Evolutionary conservation across 495 filamentous ascomycete species (phyloP).

Genomic region (Xylaria palmicola): DNA sequence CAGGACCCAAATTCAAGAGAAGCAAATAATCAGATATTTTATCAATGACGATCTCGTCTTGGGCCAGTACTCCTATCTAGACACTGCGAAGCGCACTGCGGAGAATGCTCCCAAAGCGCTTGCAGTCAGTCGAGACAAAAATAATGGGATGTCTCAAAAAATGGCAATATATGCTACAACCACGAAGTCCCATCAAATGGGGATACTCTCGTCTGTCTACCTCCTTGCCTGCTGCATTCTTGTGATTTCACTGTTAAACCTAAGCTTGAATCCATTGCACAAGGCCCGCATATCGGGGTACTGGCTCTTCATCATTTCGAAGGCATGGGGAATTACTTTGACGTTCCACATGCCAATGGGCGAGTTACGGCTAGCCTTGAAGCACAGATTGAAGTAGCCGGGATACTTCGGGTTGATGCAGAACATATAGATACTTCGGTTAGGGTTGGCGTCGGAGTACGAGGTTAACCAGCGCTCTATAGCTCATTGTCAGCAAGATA

Average conservation of each 20-base stretch:
- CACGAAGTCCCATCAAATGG: background rate
- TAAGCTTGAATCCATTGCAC: slow-evolving; percentile 75
- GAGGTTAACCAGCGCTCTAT: slow-evolving; percentile 92
- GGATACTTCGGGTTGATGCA: slow-evolving; percentile 89
- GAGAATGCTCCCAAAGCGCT: background rate
- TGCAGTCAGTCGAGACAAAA: too few species aligned
- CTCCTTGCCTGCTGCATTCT: slow-evolving; percentile 41
- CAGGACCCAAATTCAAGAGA: too few species aligned
- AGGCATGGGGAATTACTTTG: slow-evolving; percentile 82
- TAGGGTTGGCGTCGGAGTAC: slow-evolving; percentile 94
- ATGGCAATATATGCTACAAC: background rate
- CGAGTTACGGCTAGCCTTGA: slow-evolving; percentile 80
- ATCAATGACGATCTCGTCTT: too few species aligned
- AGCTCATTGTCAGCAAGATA: slow-evolving; percentile 30
- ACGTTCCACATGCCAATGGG: slow-evolving; percentile 78
- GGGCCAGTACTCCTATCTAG: too few species aligned
- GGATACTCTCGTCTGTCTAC: slow-evolving; percentile 6
- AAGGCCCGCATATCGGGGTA: slow-evolving; percentile 94
- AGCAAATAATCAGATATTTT: too few species aligned
- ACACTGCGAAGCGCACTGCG: too few species aligned
- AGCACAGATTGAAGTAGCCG: slow-evolving; percentile 93
- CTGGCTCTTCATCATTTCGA: slow-evolving; percentile 77
- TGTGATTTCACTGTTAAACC: slow-evolving; percentile 49
- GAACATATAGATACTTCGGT: slow-evolving; percentile 89
- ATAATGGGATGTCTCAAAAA: background rate